Percentiles rank a stretch among this genome's conserved stretches.
phyloP scores from a whole-genome alignment of 441 rosid genomes.

The Eruca vesicaria region DNA sequence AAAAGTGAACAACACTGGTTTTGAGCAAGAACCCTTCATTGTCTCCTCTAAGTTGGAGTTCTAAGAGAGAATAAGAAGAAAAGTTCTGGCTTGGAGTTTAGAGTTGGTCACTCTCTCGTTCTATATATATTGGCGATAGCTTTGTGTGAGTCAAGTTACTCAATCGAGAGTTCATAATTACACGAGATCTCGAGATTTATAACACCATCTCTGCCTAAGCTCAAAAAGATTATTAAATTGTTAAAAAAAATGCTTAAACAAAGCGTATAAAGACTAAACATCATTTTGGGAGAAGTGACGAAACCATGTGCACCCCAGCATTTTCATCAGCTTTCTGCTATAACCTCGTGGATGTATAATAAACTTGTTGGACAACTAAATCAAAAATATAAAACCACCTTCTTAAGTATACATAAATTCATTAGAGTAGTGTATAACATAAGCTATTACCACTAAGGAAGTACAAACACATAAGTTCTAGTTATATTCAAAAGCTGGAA shows the following conservation, averaged over 20 bases:
- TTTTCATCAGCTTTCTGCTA: slow-evolving; percentile 28
- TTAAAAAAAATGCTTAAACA: neutral
- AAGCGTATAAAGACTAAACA: slow-evolving; percentile 13
- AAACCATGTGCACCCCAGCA: slow-evolving; percentile 30
- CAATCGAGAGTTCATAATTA: slow-evolving; percentile 3
- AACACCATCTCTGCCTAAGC: slow-evolving; percentile 2
- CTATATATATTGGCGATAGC: slow-evolving; percentile 23
- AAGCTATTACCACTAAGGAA: neutral
- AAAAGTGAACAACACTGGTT: slow-evolving; percentile 20
- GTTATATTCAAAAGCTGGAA: slow-evolving; percentile 14
- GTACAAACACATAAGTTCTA: slow-evolving; percentile 4
- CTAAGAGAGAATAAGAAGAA: neutral
- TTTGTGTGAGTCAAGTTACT: slow-evolving; percentile 13
- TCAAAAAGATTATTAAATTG: neutral
- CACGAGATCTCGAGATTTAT: slow-evolving; percentile 22
- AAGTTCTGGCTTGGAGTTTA: slow-evolving; percentile 13
- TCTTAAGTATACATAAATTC: neutral
- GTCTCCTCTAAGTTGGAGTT: neutral
- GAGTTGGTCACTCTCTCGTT: slow-evolving; percentile 3
- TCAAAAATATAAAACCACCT: no score
- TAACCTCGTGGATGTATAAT: slow-evolving; percentile 8
- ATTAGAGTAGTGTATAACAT: neutral
- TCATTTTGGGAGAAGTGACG: slow-evolving; percentile 17
- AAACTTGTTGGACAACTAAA: slow-evolving; percentile 15
- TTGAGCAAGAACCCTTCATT: slow-evolving; percentile 18